These are phyloP conservation scores for Capsella rubella DNA, from an alignment of 441 rosid species.

Conservation along the genomic window DNA sequence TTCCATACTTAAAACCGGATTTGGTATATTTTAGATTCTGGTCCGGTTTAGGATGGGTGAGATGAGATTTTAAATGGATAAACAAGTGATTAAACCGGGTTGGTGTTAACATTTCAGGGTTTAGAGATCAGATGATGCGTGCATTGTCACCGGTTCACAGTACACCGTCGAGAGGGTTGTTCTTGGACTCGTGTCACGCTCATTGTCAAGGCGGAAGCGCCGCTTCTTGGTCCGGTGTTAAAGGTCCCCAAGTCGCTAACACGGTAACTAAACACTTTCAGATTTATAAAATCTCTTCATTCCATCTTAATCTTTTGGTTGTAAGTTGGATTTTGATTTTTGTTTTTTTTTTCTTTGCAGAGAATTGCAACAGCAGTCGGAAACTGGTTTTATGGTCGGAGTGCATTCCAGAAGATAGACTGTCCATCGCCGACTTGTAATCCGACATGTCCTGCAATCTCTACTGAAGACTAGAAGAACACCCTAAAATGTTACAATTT, in stretches of 20 bases:
- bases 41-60: neutral
- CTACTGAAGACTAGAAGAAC: constrained; percentile 32
- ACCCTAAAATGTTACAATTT: neutral
- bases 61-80: neutral
- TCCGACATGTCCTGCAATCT: constrained; percentile 70
- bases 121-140: constrained; percentile 59
- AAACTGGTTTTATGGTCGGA: constrained; percentile 80
- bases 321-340: neutral
- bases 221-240: constrained; percentile 62
- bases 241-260: constrained; percentile 60
- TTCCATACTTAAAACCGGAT: neutral
- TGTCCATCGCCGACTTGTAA: constrained; percentile 79
- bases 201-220: constrained; percentile 79
- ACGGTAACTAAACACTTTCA: constrained; percentile 50
- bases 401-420: constrained; percentile 67
- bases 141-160: constrained; percentile 53
- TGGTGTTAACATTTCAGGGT: constrained; percentile 49
- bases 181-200: constrained; percentile 74
- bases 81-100: constrained; percentile 24
- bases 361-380: constrained; percentile 84
- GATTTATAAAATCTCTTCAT: no score
- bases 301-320: neutral
- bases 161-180: constrained; percentile 61
- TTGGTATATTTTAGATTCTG: neutral
- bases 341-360: constrained; percentile 44